phyloP scores from a whole-genome alignment of 371 early-diverging fungal species.

The Mucor plumbeus region DNA sequence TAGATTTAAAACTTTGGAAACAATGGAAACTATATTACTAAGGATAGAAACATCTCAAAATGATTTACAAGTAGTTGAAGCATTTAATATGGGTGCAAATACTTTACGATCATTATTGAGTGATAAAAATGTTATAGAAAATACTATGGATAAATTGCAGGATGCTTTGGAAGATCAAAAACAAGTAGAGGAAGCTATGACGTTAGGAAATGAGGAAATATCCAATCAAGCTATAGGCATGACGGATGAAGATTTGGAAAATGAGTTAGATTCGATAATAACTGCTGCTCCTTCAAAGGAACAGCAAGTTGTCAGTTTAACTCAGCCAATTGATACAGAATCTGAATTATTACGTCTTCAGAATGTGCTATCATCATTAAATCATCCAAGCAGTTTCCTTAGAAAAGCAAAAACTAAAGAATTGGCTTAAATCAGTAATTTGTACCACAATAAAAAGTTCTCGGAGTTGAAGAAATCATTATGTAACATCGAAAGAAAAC shows the following conservation, averaged over 20 bases:
- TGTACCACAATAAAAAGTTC: too few relatives aligned
- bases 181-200: constrained; percentile 57
- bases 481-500: too few relatives aligned
- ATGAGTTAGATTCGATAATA: constrained; percentile 7
- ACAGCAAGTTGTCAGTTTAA: background rate
- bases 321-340: constrained; percentile 23
- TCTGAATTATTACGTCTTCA: constrained; percentile 22
- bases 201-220: background rate
- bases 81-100: constrained; percentile 58
- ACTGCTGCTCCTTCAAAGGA: background rate
- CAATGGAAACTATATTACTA: constrained; percentile 57
- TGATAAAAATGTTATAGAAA: constrained; percentile 38
- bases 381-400: background rate
- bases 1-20: constrained; percentile 52
- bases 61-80: constrained; percentile 56
- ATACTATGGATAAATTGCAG: constrained; percentile 55
- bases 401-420: background rate
- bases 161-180: constrained; percentile 56
- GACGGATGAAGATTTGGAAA: constrained; percentile 12
- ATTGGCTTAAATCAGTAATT: background rate
- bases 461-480: too few relatives aligned
- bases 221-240: background rate
- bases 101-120: constrained; percentile 44
- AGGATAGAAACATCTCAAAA: constrained; percentile 60
- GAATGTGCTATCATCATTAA: constrained; percentile 16